Base-by-base conservation (phyloP, 345 rosid genomes). In the Geranium rotundifolium region DNA sequence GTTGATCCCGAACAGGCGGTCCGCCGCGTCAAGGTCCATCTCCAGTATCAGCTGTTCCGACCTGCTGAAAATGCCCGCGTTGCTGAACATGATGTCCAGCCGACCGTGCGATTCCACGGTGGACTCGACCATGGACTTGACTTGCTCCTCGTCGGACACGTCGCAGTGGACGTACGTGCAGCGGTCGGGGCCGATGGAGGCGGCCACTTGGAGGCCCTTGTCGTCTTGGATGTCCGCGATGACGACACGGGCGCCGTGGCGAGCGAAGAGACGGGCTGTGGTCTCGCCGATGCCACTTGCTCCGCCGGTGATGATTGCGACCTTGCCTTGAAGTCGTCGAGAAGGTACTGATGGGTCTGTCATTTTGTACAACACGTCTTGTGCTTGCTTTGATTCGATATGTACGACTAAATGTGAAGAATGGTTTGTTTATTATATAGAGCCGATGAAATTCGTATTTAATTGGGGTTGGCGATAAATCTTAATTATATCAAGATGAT, bases 81-180 rank as follows among this genome's bases (percentile, higher is more conserved):
- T 73, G 61, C 73, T 64, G 30, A 73, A 73, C 77, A 69, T 65
- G 66, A 73, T 46, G 63, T 73, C 73, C 5, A 73, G 58, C 17
- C 60, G 60, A 20, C 73, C 73, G 30, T 49, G 58, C 0, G 19
- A 19, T 23, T 41, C 29, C 16, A 73, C 64, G 8, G 73, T 68
- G 5, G 66, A 61, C 17, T 69, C 67, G 17, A 73, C 64, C 29
- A 73, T 17, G 9, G 67, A 46, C 49, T 56, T 58, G 69, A 69
- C 67, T 62, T 65, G 63, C 8, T 61, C 67, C 31, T 69, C 77
- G 10, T 67, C 54, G 0, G 71, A 1, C 1, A 72, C 71, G 14
- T 72, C 75, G 17, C 71, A 67, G 30, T 59, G 71, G 19, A 23
- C 3, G 39, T 62, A 67, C 17, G 30, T 39, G 67, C 75, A 72